Conservation (phyloP, 345 rosid species). For the Mallotus nudiflorus region DNA sequence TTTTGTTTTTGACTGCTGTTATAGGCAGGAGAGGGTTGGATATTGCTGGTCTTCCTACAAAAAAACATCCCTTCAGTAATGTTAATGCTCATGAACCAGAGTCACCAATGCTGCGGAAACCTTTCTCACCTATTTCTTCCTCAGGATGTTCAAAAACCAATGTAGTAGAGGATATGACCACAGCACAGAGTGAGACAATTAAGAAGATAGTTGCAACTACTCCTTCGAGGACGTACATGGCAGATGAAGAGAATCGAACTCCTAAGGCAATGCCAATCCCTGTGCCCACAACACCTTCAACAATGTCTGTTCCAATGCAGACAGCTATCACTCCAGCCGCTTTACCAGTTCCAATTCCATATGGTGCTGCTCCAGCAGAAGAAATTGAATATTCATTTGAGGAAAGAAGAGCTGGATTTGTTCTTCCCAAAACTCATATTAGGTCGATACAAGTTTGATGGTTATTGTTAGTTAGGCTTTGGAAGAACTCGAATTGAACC, state of each 20-base stretch:
- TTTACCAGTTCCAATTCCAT: constrained; percentile 21
- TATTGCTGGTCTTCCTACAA: constrained; percentile 56
- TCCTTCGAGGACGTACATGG: constrained; percentile 31
- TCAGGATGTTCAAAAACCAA: constrained; percentile 50
- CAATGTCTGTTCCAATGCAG: constrained; percentile 75
- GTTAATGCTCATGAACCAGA: constrained; percentile 45
- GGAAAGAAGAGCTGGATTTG: constrained; percentile 81
- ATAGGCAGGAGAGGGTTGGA: constrained; percentile 28
- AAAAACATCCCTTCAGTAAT: constrained; percentile 59
- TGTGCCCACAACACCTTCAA: constrained; percentile 63
- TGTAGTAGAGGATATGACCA: constrained; percentile 26
- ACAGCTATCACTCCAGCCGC: constrained; percentile 66
- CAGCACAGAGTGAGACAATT: constrained; percentile 20
- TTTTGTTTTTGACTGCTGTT: background rate
- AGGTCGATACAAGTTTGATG: constrained; percentile 29
- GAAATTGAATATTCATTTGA: constrained; percentile 83
- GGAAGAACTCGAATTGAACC: background rate
- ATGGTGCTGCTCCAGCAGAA: constrained; percentile 33
- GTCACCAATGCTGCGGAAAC: constrained; percentile 73
- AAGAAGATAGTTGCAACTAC: constrained; percentile 47
- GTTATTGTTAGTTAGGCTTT: background rate
- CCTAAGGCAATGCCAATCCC: constrained; percentile 59
- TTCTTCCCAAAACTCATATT: constrained; percentile 43
- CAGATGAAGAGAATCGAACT: constrained; percentile 66
- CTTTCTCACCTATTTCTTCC: constrained; percentile 78